Evolutionary conservation across 257 asterid genomes (phyloP), one percentile per base, ranked within the genome.

Genomic region (Solanum chilense): DNA sequence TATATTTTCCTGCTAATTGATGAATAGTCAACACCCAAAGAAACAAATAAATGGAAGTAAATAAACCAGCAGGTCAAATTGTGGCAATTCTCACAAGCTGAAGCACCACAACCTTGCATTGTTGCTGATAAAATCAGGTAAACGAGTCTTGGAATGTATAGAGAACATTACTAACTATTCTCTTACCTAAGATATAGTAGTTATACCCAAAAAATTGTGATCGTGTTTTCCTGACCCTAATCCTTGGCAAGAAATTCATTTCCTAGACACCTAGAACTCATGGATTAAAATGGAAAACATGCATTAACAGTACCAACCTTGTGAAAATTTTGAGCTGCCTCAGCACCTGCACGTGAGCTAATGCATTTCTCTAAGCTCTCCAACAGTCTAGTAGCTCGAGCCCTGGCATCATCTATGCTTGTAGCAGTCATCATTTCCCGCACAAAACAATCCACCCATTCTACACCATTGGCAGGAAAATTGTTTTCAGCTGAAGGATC

Each of bases 371-470:
- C 98, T 90, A 96, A 88, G 82, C 87, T 90, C 93, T 93, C 94
- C 78, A 95, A 87, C 76, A 95, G 91, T 35, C 87, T 89, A 1
- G 95, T 78, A 25, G 97, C 96, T n/a, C 98, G 94, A 73, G 88
- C 85, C 89, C 88, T 92, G 78, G 98, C 98, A 85, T 96, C 98
- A 86, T 93, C 97, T 20, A 96, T 83, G 91, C 92, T 96, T 49
- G 93, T 90, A 87, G 98, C 94, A 75, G 74, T 87, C 88, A 82
- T 88, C 98, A 96, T 93, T 93, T 96, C 97, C 69, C 56, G 89
- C 85, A 96, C 95, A 82, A 96, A 77, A 68, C 92, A 88, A 83
- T 96, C 95, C 77, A 94, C 97, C 98, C 98, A 95, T 76, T 91
- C 94, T 5, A 91, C 92, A 87, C 99, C 98, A 89, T 90, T 90